phyloP scores from a whole-genome alignment of 2,329 filamentous ascomycete species.

The Claviceps maximensis region DNA sequence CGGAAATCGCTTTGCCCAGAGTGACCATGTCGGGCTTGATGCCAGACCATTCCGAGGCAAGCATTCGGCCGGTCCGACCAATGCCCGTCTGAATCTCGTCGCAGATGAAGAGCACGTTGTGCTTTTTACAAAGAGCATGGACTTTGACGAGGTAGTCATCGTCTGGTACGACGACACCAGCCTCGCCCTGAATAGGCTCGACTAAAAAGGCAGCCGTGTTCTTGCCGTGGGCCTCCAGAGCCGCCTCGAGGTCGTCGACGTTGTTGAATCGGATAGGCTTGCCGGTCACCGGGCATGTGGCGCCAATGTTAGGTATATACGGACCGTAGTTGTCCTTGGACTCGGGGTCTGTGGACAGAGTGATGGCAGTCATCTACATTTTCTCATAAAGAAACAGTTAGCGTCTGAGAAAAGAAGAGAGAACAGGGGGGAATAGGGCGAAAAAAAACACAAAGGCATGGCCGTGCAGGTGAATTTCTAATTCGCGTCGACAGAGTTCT shows the following conservation, averaged over 20 bases:
- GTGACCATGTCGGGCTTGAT: constrained; percentile 94
- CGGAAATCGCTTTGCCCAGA: constrained; percentile 93
- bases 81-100: constrained; percentile 99
- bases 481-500: no score
- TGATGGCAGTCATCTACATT: constrained; percentile 75
- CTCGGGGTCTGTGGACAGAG: constrained; percentile 88
- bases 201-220: constrained; percentile 87
- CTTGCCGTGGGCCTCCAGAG: constrained; percentile 66
- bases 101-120: constrained; percentile 92
- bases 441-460: constrained; percentile 6
- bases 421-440: background rate
- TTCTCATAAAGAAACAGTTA: no score
- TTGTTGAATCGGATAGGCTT: constrained; percentile 79
- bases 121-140: constrained; percentile 76
- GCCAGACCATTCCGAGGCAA: constrained; percentile 87
- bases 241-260: constrained; percentile 63
- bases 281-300: constrained; percentile 57
- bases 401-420: no score
- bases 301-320: constrained; percentile 80
- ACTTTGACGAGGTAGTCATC: constrained; percentile 75
- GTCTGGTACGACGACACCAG: constrained; percentile 88
- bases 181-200: constrained; percentile 95
- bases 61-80: constrained; percentile 82
- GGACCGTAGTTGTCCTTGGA: constrained; percentile 95
- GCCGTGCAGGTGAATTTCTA: no score